Conservation (phyloP, 2,329 filamentous ascomycete genomes). For the Calonectria hawksworthii region DNA sequence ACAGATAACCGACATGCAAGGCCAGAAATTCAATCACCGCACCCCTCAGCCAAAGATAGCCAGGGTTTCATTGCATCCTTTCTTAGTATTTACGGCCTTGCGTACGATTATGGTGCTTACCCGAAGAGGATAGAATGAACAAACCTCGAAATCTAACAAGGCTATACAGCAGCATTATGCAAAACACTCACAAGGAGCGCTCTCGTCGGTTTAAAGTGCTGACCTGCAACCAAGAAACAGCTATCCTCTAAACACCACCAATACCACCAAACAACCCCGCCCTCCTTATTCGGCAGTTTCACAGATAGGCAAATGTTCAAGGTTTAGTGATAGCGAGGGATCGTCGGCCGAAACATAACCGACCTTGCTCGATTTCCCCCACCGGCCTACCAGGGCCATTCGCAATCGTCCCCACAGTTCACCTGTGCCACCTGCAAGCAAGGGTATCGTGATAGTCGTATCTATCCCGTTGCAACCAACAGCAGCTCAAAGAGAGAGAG, state of each 20-base stretch:
- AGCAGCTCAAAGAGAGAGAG: too few relatives aligned
- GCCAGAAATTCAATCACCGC: too few relatives aligned
- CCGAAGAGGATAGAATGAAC: too few relatives aligned
- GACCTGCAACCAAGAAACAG: neutral
- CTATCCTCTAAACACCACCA: neutral
- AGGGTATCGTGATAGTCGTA: neutral
- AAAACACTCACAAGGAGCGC: neutral
- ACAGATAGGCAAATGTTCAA: neutral
- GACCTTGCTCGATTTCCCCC: neutral
- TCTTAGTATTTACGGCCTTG: too few relatives aligned
- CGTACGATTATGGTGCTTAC: too few relatives aligned
- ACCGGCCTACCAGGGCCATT: neutral
- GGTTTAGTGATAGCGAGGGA: neutral
- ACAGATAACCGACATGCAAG: too few relatives aligned
- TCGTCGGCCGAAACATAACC: slow-evolving; percentile 1
- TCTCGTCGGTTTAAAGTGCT: neutral
- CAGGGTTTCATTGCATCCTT: too few relatives aligned
- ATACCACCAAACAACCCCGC: neutral
- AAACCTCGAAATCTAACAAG: too few relatives aligned
- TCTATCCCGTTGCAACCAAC: neutral
- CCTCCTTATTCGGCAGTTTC: neutral
- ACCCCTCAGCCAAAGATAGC: too few relatives aligned
- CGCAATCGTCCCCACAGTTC: neutral
- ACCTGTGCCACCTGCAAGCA: neutral
- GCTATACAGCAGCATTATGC: too few relatives aligned